A percentile compares a stretch with the other conserved stretches of the same genome.
Evolutionary conservation across 345 rosid species (phyloP).

Genomic region (Cardamine resedifolia): DNA sequence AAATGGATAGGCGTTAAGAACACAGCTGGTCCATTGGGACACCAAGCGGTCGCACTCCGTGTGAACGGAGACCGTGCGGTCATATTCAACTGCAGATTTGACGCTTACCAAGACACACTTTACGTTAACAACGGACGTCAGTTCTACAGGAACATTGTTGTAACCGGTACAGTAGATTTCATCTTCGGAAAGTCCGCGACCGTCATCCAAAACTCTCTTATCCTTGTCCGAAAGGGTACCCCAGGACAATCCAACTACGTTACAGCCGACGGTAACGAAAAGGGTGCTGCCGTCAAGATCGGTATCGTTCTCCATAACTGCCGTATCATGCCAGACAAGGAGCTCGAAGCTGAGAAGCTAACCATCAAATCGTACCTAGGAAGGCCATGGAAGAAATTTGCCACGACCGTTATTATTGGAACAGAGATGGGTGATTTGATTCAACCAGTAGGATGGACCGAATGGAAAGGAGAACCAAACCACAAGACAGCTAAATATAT

Average conservation of each 20-base stretch:
- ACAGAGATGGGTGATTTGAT: slow-evolving; percentile 54
- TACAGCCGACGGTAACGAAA: slow-evolving; percentile 58
- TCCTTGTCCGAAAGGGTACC: slow-evolving; percentile 49
- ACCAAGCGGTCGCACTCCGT: slow-evolving; percentile 73
- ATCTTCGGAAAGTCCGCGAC: slow-evolving; percentile 64
- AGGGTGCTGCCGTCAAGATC: slow-evolving; percentile 27
- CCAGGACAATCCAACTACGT: slow-evolving; percentile 52
- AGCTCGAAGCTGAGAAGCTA: slow-evolving; percentile 40
- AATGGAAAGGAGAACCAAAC: slow-evolving; percentile 44
- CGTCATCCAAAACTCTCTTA: slow-evolving; percentile 64
- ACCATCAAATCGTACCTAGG: slow-evolving; percentile 55
- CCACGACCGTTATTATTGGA: slow-evolving; percentile 65
- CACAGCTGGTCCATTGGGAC: slow-evolving; percentile 67
- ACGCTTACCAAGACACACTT: slow-evolving; percentile 71
- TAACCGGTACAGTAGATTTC: slow-evolving; percentile 78
- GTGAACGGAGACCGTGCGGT: slow-evolving; percentile 54
- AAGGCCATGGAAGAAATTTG: slow-evolving; percentile 63
- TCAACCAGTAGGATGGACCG: slow-evolving; percentile 55
- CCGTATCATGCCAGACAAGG: slow-evolving; percentile 61
- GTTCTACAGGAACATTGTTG: slow-evolving; percentile 66
- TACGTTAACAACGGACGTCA: slow-evolving; percentile 57
- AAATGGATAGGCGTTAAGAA: slow-evolving; percentile 59
- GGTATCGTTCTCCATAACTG: slow-evolving; percentile 73
- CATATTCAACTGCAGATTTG: slow-evolving; percentile 59
- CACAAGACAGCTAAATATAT: slow-evolving; percentile 41